Evolutionary conservation across 75 land plant species (phyloP).

Genomic region (Sequoiadendron giganteum): DNA sequence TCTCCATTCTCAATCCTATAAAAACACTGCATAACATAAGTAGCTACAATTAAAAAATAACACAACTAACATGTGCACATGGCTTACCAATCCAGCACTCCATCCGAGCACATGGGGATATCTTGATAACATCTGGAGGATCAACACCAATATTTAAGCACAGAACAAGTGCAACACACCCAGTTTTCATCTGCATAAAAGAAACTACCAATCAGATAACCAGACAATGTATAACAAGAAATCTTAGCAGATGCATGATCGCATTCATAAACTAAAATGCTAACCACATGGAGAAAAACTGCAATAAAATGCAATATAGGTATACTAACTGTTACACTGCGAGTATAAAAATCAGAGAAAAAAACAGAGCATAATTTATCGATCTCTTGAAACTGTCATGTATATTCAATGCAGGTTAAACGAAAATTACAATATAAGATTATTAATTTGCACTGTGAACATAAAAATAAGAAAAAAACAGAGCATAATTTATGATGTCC

Average conservation of each 20-base stretch:
- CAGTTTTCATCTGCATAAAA: slow-evolving; percentile 90
- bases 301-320: background rate
- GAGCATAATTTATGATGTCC: too few relatives aligned
- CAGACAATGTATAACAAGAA: background rate
- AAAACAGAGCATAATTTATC: background rate
- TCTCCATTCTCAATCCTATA: background rate
- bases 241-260: background rate
- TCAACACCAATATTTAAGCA: slow-evolving; percentile 95
- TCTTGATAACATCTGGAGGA: slow-evolving; percentile 98
- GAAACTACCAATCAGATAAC: background rate
- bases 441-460: too few relatives aligned
- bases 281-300: background rate
- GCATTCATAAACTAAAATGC: background rate
- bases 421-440: background rate
- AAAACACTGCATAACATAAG: background rate
- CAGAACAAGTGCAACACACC: slow-evolving; percentile 93
- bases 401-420: background rate
- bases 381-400: background rate
- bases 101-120: slow-evolving; percentile 97
- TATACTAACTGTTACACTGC: background rate
- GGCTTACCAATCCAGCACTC: slow-evolving; percentile 97
- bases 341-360: background rate
- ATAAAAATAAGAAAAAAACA: too few relatives aligned
- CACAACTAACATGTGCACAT: background rate
- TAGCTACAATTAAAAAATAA: background rate